Evolutionary conservation across 768 basidiomycete species (phyloP), one percentile per base, ranked within the genome.

Genomic region (Hortiboletus campestris): DNA sequence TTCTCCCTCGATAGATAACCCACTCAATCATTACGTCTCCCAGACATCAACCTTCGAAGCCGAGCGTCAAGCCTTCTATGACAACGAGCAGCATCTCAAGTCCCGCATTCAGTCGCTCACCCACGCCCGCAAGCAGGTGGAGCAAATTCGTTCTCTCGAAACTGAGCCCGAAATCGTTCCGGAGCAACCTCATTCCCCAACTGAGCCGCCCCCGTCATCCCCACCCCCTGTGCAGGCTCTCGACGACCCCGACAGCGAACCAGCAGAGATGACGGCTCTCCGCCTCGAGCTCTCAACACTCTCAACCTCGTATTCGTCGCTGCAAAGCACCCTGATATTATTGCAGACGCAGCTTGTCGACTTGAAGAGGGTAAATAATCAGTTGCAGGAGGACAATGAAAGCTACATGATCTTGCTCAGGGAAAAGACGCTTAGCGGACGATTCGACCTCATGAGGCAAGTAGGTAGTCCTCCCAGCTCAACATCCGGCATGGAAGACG

Each of bases 341-440:
- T 76, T 95, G 40, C 89, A 91, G 69, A 81, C 84, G 4, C 94
- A 98, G 66, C 78, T 97, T 12, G 77, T 86, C 34, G 95, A 98
- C 66, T 73, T 98, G 50, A 91, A 94, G 73, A 78, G 89, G 51
- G 88, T 94, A 57, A 97, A 97, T 69, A 82, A 86, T 60, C 84
- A 88, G 59, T 71, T 94, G 39, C 92, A 94, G 72, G 94, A 98
- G 71, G 95, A 98, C 63, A 99, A 98, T 70, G 94, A 97, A 73
- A 91, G 91, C 47, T 99, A 94, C 75, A 93, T 96, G 82, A 91
- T 95, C 58, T 80, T 99, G 38, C 75, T 98, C 25, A 80, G 91
- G 58, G 95, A 98, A 74, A 87, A 84, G 76, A 98, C 97, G 0
- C 72, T 98, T 42, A 94, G 80, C 60, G 96, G 96, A 5, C 89